Evolutionary conservation across 768 basidiomycete genomes (phyloP), one percentile per base, ranked within the genome.

Genomic region (Mycena galericulata): DNA sequence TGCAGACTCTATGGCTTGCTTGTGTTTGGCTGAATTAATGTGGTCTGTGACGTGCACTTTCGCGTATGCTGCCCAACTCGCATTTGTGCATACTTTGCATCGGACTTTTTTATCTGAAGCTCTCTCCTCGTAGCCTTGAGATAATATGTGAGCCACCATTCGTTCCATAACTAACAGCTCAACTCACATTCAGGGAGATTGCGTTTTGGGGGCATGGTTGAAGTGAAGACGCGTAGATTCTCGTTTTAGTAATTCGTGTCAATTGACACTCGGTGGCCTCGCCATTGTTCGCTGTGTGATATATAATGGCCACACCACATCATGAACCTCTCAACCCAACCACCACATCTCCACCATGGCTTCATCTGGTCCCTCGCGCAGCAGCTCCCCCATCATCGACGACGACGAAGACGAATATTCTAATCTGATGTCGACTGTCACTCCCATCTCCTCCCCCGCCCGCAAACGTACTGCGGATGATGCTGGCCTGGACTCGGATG

Each of bases 11-110:
- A 50, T 30, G 32, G 59, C 59, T 38, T 61, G 45, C 22, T 24
- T 61, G 59, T 61, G 59, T 38, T 61, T 61, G 27, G 34, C 11
- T 18, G 59, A 61, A 18, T 40, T 49, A 22, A 61, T 4, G 32
- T 61, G 59, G 18, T 47, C 59, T 24, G 30, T 47, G 32, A 47
- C 32, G 22, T 61, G 45, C 22, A 20, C 47, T 61, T 47, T 50
- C 20, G 29, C 22, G n/a, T 49, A 61, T 18, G 46, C 34, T 38
- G 59, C 61, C 61, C 61, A 62, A 24, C 38, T 62, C 34, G 61
- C 26, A 51, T 62, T 62, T 5, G 36, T 11, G 20, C 61, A 62
- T 17, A 62, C 40, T 62, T 51, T 62, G 50, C 61, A 62, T 26
- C 40, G 49, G 3, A 62, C 61, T 62, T 62, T 50, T 22, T 30